Percentiles rank a stretch among this genome's conserved stretches.
Evolutionary conservation across 495 filamentous ascomycete genomes (phyloP).

Genomic region (Podospora fimiseda): DNA sequence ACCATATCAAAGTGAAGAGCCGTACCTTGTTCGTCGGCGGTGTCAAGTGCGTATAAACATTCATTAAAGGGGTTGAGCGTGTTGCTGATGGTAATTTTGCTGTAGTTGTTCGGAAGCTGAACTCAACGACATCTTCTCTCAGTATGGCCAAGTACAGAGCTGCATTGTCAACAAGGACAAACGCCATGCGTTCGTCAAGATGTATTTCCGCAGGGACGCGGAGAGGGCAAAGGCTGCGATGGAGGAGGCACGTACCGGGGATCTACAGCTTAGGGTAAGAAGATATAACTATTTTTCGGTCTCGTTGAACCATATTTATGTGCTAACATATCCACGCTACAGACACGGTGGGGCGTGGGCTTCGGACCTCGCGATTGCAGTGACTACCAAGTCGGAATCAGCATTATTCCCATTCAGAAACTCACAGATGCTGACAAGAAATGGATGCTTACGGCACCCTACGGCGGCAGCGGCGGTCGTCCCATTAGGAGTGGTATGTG

Average conservation of each 20-base stretch:
- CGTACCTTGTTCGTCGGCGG: slow-evolving; percentile 94
- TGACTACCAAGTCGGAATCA: slow-evolving; percentile 88
- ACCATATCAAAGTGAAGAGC: slow-evolving; percentile 87
- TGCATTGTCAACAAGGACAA: slow-evolving; percentile 98
- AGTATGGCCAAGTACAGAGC: slow-evolving; percentile 83
- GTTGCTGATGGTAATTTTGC: background rate
- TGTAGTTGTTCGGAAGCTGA: slow-evolving; percentile 69
- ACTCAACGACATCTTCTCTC: slow-evolving; percentile 67
- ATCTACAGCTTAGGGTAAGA: slow-evolving; percentile 75
- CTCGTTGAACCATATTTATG: too few relatives aligned
- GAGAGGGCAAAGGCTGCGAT: slow-evolving; percentile 81
- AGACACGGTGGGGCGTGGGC: slow-evolving; percentile 96
- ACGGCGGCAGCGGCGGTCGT: slow-evolving; percentile 82
- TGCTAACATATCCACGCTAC: too few relatives aligned
- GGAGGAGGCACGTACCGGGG: slow-evolving; percentile 66
- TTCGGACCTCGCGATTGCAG: slow-evolving; percentile 97
- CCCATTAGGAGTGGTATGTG: slow-evolving; percentile 76
- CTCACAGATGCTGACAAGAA: slow-evolving; percentile 94
- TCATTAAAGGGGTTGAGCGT: background rate
- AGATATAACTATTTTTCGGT: slow-evolving; percentile 4
- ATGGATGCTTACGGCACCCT: slow-evolving; percentile 94
- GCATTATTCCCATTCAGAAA: slow-evolving; percentile 83
- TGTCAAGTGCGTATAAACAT: slow-evolving; percentile 63
- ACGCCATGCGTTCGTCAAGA: slow-evolving; percentile 97
- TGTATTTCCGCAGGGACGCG: slow-evolving; percentile 83